phyloP scores from a whole-genome alignment of 2,329 filamentous ascomycete genomes.

The Colletotrichum musae region DNA sequence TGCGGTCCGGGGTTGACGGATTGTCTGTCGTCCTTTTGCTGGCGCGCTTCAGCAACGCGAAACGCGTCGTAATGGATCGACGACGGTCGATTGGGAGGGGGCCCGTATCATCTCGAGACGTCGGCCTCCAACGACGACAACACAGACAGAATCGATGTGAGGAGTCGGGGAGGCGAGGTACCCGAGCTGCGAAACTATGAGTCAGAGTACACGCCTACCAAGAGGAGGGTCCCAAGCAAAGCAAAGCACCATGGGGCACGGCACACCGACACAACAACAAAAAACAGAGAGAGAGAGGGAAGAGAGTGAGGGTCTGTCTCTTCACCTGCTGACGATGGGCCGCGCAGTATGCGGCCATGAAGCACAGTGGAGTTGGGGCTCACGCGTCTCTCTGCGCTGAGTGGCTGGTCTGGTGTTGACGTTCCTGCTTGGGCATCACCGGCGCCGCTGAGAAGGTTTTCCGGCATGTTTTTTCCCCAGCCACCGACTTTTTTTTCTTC shows the following conservation, averaged over 20 bases:
- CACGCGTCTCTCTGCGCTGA: slow-evolving; percentile 38
- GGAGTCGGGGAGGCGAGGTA: slow-evolving; percentile 8
- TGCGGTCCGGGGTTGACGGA: not conserved
- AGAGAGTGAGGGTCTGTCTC: slow-evolving; percentile 29
- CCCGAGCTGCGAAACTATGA: slow-evolving; percentile 2
- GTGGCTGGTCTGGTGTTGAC: slow-evolving; percentile 38
- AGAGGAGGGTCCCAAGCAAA: slow-evolving; percentile 27
- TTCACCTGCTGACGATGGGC: slow-evolving; percentile 40
- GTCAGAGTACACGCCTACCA: slow-evolving; percentile 2
- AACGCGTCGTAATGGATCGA: slow-evolving; percentile 32
- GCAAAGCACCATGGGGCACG: slow-evolving; percentile 29
- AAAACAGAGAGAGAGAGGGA: slow-evolving; percentile 2
- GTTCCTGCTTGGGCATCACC: slow-evolving; percentile 40
- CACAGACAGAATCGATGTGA: not conserved
- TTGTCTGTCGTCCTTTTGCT: not conserved
- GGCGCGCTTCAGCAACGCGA: slow-evolving; percentile 36
- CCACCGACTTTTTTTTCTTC: slow-evolving; percentile 39
- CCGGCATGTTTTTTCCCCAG: slow-evolving; percentile 36
- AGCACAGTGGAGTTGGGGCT: slow-evolving; percentile 46
- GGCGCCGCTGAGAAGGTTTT: slow-evolving; percentile 30
- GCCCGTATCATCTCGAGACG: slow-evolving; percentile 18
- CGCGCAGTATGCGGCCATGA: slow-evolving; percentile 46
- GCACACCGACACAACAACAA: slow-evolving; percentile 36
- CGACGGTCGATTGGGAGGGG: not conserved
- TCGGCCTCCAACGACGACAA: not conserved